Conservation (phyloP, 2,329 filamentous ascomycete genomes). For the Alternaria solani region DNA sequence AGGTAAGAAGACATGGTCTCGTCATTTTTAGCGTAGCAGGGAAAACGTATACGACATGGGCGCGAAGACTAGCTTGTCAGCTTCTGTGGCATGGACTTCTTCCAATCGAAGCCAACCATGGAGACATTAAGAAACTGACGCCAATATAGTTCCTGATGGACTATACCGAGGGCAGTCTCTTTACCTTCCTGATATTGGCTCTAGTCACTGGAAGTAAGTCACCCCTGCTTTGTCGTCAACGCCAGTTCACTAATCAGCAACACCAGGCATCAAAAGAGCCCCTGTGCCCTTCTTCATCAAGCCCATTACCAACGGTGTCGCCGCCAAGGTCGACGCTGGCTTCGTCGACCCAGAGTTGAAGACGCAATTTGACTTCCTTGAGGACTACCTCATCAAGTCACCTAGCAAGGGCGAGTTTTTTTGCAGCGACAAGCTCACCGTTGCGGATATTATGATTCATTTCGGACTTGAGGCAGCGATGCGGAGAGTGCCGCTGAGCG, state of each 20-base stretch:
- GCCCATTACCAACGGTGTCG: slow-evolving; percentile 67
- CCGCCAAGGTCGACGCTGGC: slow-evolving; percentile 54
- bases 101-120: background rate
- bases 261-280: slow-evolving; percentile 54
- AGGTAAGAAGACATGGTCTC: slow-evolving; percentile 39
- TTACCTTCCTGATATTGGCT: slow-evolving; percentile 72
- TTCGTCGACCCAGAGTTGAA: slow-evolving; percentile 60
- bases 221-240: background rate
- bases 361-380: slow-evolving; percentile 61
- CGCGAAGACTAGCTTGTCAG: background rate
- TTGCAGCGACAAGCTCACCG: slow-evolving; percentile 59
- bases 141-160: slow-evolving; percentile 67
- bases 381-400: slow-evolving; percentile 57
- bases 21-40: background rate
- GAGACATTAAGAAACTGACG: slow-evolving; percentile 6
- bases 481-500: slow-evolving; percentile 48
- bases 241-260: slow-evolving; percentile 4
- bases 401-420: slow-evolving; percentile 60
- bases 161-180: slow-evolving; percentile 84
- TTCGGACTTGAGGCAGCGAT: slow-evolving; percentile 60
- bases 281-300: slow-evolving; percentile 74
- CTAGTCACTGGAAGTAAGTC: slow-evolving; percentile 63
- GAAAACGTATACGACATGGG: background rate
- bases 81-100: background rate
- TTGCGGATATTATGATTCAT: slow-evolving; percentile 62